Evolutionary conservation across 2,329 filamentous ascomycete genomes (phyloP), one percentile per base, ranked within the genome.

Genomic region (Fusarium sp.): DNA sequence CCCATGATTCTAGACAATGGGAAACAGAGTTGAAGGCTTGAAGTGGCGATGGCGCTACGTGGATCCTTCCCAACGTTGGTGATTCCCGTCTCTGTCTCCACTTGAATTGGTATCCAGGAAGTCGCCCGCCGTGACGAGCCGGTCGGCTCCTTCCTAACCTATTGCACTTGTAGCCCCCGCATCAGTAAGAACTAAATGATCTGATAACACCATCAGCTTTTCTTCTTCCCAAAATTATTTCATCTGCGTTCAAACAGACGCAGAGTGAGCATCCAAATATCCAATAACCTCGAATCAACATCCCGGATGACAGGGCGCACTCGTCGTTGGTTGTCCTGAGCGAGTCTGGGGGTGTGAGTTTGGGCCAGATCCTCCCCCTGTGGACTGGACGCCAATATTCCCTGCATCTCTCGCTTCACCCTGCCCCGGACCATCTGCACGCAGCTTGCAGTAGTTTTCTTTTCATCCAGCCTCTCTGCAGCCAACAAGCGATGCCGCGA

Each of bases 401-500:
- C 62, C 57, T 67, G 64, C 55, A 50, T 33, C 40, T 44, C 16
- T 51, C 56, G 13, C 44, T 61, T 40, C 38, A 46, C 59, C 64
- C 67, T 53, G 67, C 67, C 67, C 68, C 64, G 55, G 68, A 57
- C 62, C 65, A 71, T 61, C 68, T 70, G 65, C 58, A 61, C 25
- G 38, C 25, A 53, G 23, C 33, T 36, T 61, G 58, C 68, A 71
- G 56, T 58, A 68, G 60, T 27, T 70, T 40, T 40, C 36, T 27
- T 70, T 40, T 40, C 36, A 46, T 42, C 42, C 25, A 53, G 34
- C 36, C 53, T 62, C 53, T 68, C 46, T 68, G 36, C 64, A 65
- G 50, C 65, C 65, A 67, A 59, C 60, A 53, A 46, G 56, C 42
- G 44, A 56, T 59, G 64, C 40, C 60, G 68, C 33, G 61, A 70